Evolutionary conservation across 2,329 filamentous ascomycete species (phyloP), one percentile per base, ranked within the genome.

Genomic region (Ophiostoma ulmi): DNA sequence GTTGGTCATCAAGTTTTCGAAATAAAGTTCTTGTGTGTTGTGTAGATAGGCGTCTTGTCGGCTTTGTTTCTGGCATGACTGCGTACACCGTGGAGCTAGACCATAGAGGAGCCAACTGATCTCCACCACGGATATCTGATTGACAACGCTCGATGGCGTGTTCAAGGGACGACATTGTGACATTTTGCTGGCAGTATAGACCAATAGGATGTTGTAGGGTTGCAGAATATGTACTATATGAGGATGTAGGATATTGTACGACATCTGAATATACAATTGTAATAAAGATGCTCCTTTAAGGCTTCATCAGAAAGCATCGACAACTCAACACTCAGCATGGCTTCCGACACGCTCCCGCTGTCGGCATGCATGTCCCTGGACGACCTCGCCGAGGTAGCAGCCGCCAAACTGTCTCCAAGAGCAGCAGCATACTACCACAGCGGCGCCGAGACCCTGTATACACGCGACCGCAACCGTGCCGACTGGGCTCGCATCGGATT

Each of bases 401-500:
- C 38, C 0, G 26, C 41, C 26, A 70, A 66, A 39, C 44, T 71
- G 17, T 67, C 70, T 26, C 68, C 69, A 6, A 38, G 61, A 26
- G 72, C 72, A 14, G 66, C 71, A 3, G 66, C 70, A 1, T 72
- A 71, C 70, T 72, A 68, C 48, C 31, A 63, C 44, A 70, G 67
- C 26, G 71, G 61, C 8, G 71, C 71, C 41, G 71, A 73, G 14
- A 68, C 71, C 5, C 36, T 39, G n/a, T 22, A 38, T n/a, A 41
- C 71, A 20, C 65, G 58, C 17, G 31, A 67, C 61, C 67, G 68
- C 48, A 73, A 73, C 61, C 70, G 65, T 13, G 26, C 41, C 7
- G 70, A 72, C 48, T 73, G 73, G 71, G 39, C 31, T 7, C 70
- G 69, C 26, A 67, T 73, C n/a, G 64, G 70, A 3, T 55, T 73